Evolutionary conservation across 495 filamentous ascomycete species (phyloP).

Genomic region (Tuber magnatum): DNA sequence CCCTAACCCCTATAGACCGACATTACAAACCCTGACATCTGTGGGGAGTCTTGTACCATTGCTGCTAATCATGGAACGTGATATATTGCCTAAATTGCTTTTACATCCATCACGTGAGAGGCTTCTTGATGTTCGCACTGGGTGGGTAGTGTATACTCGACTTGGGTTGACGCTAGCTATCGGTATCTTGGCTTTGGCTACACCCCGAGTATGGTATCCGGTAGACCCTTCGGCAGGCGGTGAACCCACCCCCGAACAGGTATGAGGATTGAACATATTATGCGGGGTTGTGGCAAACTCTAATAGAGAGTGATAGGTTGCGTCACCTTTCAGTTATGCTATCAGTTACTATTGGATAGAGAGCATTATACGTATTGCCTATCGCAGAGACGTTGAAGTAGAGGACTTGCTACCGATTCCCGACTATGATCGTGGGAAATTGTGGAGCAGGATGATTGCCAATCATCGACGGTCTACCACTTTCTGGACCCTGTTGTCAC

Average conservation of each 20-base stretch:
- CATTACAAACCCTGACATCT: constrained; percentile 23
- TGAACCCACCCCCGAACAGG: constrained; percentile 30
- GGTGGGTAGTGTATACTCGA: constrained; percentile 31
- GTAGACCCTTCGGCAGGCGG: constrained; percentile 33
- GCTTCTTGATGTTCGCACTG: constrained; percentile 25
- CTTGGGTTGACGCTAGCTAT: constrained; percentile 22
- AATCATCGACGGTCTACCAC: constrained; percentile 28
- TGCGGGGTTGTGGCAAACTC: background rate
- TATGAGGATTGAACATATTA: background rate
- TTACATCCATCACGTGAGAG: constrained; percentile 33
- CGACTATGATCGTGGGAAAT: constrained; percentile 37
- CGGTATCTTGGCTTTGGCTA: constrained; percentile 26
- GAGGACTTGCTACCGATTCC: constrained; percentile 28
- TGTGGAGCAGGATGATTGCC: constrained; percentile 33
- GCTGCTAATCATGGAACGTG: constrained; percentile 30
- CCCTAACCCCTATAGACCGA: constrained; percentile 31
- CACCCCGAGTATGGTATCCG: constrained; percentile 39
- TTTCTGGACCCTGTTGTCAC: constrained; percentile 31
- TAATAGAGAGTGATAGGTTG: constrained; percentile 11
- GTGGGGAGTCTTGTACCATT: constrained; percentile 28
- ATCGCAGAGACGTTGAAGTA: constrained; percentile 29
- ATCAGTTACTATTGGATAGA: constrained; percentile 35
- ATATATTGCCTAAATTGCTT: constrained; percentile 37
- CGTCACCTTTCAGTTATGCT: constrained; percentile 35
- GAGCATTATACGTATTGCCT: constrained; percentile 26